A percentile compares a stretch with the other conserved stretches of the same genome.
Evolutionary conservation across 2,329 filamentous ascomycete species (phyloP).

Genomic region (Chaetothyriales sp.): DNA sequence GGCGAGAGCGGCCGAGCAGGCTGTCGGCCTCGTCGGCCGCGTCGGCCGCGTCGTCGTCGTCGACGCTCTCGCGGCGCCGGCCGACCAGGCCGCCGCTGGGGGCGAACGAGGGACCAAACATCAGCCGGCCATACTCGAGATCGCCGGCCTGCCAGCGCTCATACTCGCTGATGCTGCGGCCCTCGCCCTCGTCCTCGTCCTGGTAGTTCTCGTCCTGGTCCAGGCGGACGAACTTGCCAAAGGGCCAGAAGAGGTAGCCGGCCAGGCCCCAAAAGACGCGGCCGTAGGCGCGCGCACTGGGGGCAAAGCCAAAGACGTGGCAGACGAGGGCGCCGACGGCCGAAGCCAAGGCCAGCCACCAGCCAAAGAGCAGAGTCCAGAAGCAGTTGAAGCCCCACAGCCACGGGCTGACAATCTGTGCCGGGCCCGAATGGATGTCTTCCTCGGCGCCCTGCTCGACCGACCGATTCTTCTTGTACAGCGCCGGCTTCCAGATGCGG

Average conservation of each 20-base stretch:
- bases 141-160: conserved; percentile 98
- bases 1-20: conserved; percentile 56
- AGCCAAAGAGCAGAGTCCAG: conserved; percentile 87
- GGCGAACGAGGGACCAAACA: conserved; percentile 71
- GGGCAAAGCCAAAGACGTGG: conserved; percentile 62
- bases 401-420: conserved; percentile 71
- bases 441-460: conserved; percentile 93
- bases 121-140: conserved; percentile 84
- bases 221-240: conserved; percentile 87
- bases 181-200: conserved; percentile 89
- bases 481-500: conserved; percentile 92
- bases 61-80: conserved; percentile 72
- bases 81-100: conserved; percentile 53
- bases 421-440: conserved; percentile 90
- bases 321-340: conserved; percentile 63
- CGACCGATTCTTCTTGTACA: conserved; percentile 95
- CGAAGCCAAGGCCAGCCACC: conserved; percentile 79
- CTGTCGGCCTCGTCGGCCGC: conserved; percentile 81
- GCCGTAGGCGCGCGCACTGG: conserved; percentile 75
- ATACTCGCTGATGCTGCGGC: conserved; percentile 93
- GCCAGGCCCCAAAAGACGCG: conserved; percentile 71
- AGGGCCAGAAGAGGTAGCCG: conserved; percentile 84
- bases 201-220: conserved; percentile 89
- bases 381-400: conserved; percentile 75
- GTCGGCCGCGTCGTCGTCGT: conserved; percentile 78